phyloP scores from a whole-genome alignment of 306 rosid genomes.

The Psophocarpus tetragonolobus region DNA sequence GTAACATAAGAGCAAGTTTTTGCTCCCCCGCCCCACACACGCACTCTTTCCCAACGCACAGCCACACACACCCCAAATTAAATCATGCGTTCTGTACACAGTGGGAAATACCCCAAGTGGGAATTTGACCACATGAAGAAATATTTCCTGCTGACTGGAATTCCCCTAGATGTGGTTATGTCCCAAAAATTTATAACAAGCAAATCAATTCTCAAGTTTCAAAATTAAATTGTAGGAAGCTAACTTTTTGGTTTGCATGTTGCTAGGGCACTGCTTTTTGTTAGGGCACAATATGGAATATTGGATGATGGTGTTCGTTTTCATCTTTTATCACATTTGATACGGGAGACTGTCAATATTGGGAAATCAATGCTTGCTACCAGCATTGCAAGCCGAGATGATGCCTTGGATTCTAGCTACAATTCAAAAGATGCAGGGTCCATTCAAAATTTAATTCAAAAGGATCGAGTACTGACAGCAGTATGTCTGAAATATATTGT shows the following conservation, averaged over 20 bases:
- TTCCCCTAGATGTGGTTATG: background rate
- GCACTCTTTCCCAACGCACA: too few relatives aligned
- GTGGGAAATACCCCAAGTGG: background rate
- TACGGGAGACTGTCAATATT: conserved; percentile 77
- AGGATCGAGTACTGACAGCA: conserved; percentile 88
- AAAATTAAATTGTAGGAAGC: conserved; percentile 16
- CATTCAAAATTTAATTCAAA: conserved; percentile 82
- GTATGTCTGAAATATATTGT: conserved; percentile 55
- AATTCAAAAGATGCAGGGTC: conserved; percentile 67
- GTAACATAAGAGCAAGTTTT: conserved; percentile 45
- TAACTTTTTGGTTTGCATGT: conserved; percentile 45
- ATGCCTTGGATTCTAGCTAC: conserved; percentile 50
- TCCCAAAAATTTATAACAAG: background rate
- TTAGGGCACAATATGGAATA: conserved; percentile 82
- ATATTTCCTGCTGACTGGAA: background rate
- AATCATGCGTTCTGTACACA: background rate
- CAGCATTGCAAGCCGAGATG: conserved; percentile 73
- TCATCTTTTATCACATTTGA: conserved; percentile 90
- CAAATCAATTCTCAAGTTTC: background rate
- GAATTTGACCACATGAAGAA: background rate
- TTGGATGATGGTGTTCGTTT: conserved; percentile 89
- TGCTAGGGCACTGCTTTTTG: conserved; percentile 85
- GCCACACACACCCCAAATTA: background rate
- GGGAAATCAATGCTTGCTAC: conserved; percentile 92
- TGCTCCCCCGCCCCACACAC: background rate